phyloP scores from a whole-genome alignment of 208 protist species.

The Borovskyia barvae region DNA sequence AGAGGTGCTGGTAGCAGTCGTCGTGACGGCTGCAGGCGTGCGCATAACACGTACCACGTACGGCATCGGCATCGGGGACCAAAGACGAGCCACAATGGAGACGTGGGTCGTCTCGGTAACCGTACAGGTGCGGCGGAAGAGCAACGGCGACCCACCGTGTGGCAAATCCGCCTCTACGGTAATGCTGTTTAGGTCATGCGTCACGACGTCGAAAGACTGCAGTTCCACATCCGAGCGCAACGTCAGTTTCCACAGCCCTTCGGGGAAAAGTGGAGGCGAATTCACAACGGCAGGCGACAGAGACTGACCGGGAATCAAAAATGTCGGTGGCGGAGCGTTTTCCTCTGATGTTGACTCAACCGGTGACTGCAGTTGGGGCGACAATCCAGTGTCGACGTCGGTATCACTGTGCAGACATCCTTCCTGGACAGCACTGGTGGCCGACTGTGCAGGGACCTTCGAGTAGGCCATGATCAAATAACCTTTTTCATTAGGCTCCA shows the following conservation, averaged over 20 bases:
- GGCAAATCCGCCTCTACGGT: slow-evolving; percentile 40
- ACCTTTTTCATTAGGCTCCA: slow-evolving; percentile 74
- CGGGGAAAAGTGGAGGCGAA: slow-evolving; percentile 24
- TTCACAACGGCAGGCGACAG: too few species aligned
- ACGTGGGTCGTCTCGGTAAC: slow-evolving; percentile 59
- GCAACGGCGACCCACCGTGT: slow-evolving; percentile 44
- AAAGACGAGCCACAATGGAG: slow-evolving; percentile 42
- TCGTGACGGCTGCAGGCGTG: background rate
- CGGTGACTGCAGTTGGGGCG: background rate
- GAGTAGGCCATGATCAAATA: slow-evolving; percentile 81
- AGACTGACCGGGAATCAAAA: too few species aligned
- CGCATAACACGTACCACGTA: slow-evolving; percentile 47
- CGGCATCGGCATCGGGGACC: slow-evolving; percentile 36
- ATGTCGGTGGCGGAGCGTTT: too few species aligned
- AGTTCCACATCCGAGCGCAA: slow-evolving; percentile 55
- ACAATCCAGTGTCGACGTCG: background rate
- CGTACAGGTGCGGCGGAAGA: slow-evolving; percentile 61
- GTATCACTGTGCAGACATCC: background rate
- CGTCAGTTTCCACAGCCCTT: slow-evolving; percentile 59
- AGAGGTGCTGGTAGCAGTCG: background rate
- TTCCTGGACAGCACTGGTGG: background rate
- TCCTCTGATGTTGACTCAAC: too few species aligned
- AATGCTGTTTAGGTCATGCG: slow-evolving; percentile 35
- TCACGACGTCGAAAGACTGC: slow-evolving; percentile 45
- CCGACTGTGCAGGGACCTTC: slow-evolving; percentile 15